A percentile compares a stretch with the other conserved stretches of the same genome.
phyloP scores from a whole-genome alignment of 2,329 filamentous ascomycete genomes.

The Hirsutella minnesotensis region DNA sequence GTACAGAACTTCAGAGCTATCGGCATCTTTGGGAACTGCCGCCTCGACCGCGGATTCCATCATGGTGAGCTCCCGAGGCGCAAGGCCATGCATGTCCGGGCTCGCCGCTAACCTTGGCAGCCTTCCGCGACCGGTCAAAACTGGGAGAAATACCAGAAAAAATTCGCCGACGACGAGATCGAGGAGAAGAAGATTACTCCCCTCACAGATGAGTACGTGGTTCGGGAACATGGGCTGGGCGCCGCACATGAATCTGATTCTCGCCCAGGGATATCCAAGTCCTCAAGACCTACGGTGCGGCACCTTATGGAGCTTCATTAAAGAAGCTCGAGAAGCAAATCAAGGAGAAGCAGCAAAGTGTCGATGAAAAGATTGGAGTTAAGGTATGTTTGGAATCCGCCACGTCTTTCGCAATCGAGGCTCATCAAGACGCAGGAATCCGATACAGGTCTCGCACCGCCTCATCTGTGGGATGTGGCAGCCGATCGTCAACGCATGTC shows the following conservation, averaged over 20 bases:
- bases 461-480: constrained; percentile 97
- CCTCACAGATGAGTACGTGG: constrained; percentile 80
- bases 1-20: not conserved
- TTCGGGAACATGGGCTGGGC: not conserved
- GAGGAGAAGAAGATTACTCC: constrained; percentile 99
- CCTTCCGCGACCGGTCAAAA: constrained; percentile 85
- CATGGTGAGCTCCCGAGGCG: constrained; percentile 25
- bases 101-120: constrained; percentile 32
- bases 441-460: constrained; percentile 93
- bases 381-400: constrained; percentile 37
- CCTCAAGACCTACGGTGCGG: constrained; percentile 95
- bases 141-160: constrained; percentile 99
- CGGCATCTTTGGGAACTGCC: constrained; percentile 6
- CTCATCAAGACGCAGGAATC: constrained; percentile 57
- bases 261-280: constrained; percentile 85
- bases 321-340: constrained; percentile 99
- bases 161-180: constrained; percentile 89
- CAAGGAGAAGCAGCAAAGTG: constrained; percentile 96
- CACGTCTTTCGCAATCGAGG: not conserved
- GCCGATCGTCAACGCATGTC: constrained; percentile 97
- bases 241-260: not conserved
- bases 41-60: constrained; percentile 20
- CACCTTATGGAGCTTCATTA: constrained; percentile 83
- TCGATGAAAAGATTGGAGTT: constrained; percentile 96
- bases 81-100: constrained; percentile 4